Base-by-base conservation (phyloP, 2,329 filamentous ascomycete genomes). In the Trichoderma pleuroti region DNA sequence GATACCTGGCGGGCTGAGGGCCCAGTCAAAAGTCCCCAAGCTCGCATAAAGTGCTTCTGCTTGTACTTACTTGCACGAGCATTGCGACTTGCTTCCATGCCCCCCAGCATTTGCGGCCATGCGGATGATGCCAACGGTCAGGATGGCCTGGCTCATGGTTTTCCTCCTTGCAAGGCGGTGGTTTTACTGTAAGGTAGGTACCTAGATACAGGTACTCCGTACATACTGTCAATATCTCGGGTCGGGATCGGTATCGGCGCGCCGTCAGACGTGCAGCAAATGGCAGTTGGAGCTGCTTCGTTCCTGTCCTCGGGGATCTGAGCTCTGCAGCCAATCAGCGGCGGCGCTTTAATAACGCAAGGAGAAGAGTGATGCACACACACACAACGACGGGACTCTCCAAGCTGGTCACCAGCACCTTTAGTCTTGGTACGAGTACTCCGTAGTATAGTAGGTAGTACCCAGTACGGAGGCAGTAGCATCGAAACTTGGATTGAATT, bases 281-380 rank as follows among this genome's bases (percentile, higher is more conserved):
- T 18, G 24, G 64, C 24, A 54, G 30, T n/a, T 34, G 30, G 56
- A 59, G 56, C 56, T 57, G 18, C 16, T 59, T 52, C 56, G 56
- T 34, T 59, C 56, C 56, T 59, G 32, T 34, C 56, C 56, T 34
- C 24, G 26, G 36, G 39, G 36, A 49, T 60, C 65, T 34, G 26
- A 34, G 28, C 39, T 46, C 26, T 32, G 34, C 12, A n/a, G 66
- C 66, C 66, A 68, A 68, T 68, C 66, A 61, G 28, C 66, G 9
- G 28, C 56, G 18, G 56, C 39, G 28, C 26, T 60, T 65, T 70
- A 70, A 70, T 65, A 70, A 70, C 68, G 60, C 68, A 70, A 26
- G 36, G 60, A 59, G 49, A 12, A 49, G 21, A 34, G 21, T 60
- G 64, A 59, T 49, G 54, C 56, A 34, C n/a, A n/a, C n/a, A n/a